Evolutionary conservation across 1,139 yeast genomes (phyloP), one percentile per base, ranked within the genome.

Genomic region (Blastobotrys indianensis): DNA sequence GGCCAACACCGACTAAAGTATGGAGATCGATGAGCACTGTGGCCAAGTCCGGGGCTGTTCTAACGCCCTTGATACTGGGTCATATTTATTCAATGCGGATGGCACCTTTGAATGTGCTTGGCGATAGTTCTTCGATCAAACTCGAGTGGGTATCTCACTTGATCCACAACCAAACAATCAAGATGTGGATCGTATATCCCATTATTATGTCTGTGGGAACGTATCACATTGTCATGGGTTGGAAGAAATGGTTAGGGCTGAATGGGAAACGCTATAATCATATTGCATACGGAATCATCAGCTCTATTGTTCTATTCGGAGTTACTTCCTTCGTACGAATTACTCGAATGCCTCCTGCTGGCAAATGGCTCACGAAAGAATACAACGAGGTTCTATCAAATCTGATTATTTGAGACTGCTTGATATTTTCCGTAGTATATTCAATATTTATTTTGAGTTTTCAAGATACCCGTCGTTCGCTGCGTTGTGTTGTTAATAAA

Each of bases 101-200:
- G 11, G 67, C 69, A 0, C 90, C 94, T 0, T 46, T 67, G 20
- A 17, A 55, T 2, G 68, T 76, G 0, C 84, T 82, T 49, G 92
- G 87, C 1, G 94, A 83, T 60, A 75, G 82, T 7, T 73, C 83
- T 0, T 66, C 77, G 48, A 63, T 85, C 28, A 72, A 70, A 32
- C 64, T 85, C 41, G 75, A 75, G 16, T 84, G 72, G 56, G 68
- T 83, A 10, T 57, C 78, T 2, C 75, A 73, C 57, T 67, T 73
- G 9, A 60, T 77, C 36, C 54, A 51, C 20, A 20, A 17, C 11
- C 47, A 48, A 25, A 56, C 58, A 3, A 23, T 49, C 15, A 11
- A 61, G 10, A 52, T 63, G 13, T 58, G 61, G 57, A 34, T 59
- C 0, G 54, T 64, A 1, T 61, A 66, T 44, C 57, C 61, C 0